phyloP scores from a whole-genome alignment of 2,329 filamentous ascomycete species.

The Didymella lethalis region DNA sequence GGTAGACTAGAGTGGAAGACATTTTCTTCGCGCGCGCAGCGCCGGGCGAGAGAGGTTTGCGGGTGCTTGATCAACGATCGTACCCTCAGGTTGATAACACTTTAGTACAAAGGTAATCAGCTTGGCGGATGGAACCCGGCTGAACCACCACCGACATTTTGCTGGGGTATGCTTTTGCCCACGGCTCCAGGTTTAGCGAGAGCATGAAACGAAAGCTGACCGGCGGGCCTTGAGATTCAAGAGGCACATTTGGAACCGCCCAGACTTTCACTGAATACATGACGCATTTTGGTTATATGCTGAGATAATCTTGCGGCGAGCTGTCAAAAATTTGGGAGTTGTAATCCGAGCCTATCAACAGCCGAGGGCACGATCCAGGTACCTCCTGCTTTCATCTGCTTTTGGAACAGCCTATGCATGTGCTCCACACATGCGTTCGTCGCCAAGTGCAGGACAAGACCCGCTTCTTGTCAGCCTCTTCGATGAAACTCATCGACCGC shows the following conservation, averaged over 20 bases:
- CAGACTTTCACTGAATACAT: conserved; percentile 2
- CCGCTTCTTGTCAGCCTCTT: conserved; percentile 8
- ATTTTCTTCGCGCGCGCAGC: conserved; percentile 15
- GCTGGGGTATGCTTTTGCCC: conserved; percentile 13
- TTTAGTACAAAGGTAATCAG: conserved; percentile 2
- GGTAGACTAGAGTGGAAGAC: conserved; percentile 22
- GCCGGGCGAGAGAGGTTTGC: conserved; percentile 5
- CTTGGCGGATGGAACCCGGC: conserved; percentile 8
- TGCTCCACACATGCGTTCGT: conserved; percentile 10
- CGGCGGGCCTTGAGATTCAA: conserved; percentile 13
- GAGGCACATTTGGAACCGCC: conserved; percentile 1
- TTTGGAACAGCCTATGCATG: conserved; percentile 15
- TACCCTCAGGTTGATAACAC: not conserved
- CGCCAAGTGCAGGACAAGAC: not conserved
- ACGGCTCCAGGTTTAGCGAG: conserved; percentile 22
- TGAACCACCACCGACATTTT: conserved; percentile 14
- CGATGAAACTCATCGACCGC: not conserved
- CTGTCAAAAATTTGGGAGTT: not conserved
- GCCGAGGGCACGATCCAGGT: conserved; percentile 1
- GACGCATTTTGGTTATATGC: conserved; percentile 3
- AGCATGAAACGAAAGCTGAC: conserved; percentile 17
- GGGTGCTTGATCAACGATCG: conserved; percentile 5
- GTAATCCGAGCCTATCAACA: conserved; percentile 10
- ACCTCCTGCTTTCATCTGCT: conserved; percentile 8
- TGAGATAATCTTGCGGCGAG: conserved; percentile 10